These are phyloP conservation scores for Fusarium avenaceum DNA, from an alignment of 2,329 filamentous ascomycete genomes.

Conservation along the genomic window DNA sequence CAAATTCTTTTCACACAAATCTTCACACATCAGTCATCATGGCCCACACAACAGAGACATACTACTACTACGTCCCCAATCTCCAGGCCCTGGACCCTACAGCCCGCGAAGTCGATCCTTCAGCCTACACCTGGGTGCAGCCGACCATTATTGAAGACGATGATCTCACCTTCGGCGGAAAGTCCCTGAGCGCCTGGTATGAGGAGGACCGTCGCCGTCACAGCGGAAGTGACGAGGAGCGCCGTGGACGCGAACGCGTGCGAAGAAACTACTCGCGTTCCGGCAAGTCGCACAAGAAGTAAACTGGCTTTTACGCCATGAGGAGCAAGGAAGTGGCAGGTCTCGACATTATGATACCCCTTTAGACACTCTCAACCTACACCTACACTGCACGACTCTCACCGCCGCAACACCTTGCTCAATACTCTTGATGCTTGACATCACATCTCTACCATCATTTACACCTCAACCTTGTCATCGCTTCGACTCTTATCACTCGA, in stretches of 20 bases:
- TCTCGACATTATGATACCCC: slow-evolving; percentile 44
- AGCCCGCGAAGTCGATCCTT: slow-evolving; percentile 53
- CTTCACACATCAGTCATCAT: slow-evolving; percentile 28
- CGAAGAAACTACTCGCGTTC: slow-evolving; percentile 50
- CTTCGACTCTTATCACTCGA: slow-evolving; percentile 25
- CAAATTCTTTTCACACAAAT: slow-evolving; percentile 1
- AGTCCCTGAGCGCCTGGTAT: slow-evolving; percentile 71
- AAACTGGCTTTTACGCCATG: slow-evolving; percentile 21
- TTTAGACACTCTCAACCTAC: slow-evolving; percentile 16
- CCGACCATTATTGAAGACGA: slow-evolving; percentile 72
- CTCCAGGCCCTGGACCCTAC: slow-evolving; percentile 52
- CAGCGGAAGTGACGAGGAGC: slow-evolving; percentile 57
- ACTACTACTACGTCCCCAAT: slow-evolving; percentile 55
- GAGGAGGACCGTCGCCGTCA: slow-evolving; percentile 67
- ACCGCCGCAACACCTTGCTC: slow-evolving; percentile 24
- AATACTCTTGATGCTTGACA: slow-evolving; percentile 5
- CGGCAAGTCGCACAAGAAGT: slow-evolving; percentile 52
- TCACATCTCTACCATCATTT: slow-evolving; percentile 9
- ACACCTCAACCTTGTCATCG: slow-evolving; percentile 16
- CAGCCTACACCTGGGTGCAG: slow-evolving; percentile 62
- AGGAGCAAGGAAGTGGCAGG: slow-evolving; percentile 19
- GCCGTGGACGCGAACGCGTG: slow-evolving; percentile 57
- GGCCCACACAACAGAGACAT: slow-evolving; percentile 47
- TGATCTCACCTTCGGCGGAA: slow-evolving; percentile 72
- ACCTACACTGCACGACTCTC: slow-evolving; percentile 10